Base-by-base conservation (phyloP, 2,329 filamentous ascomycete species). In the Sporothrix schenckii region DNA sequence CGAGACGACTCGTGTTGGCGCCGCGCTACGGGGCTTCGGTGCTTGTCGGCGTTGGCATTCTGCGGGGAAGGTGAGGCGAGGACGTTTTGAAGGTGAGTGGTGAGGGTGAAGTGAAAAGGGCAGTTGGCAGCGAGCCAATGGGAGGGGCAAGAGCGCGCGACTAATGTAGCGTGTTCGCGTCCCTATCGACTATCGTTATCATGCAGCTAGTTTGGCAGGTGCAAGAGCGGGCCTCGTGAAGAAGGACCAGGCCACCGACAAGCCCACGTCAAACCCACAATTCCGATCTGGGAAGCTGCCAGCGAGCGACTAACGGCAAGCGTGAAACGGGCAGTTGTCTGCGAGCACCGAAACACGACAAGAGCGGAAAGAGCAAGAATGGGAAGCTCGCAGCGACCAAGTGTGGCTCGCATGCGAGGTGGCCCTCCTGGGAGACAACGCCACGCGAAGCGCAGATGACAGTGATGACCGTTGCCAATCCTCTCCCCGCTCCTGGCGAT, bases 91-190 rank as follows among this genome's bases (percentile, higher is more conserved):
- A 10, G 16, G 30, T 7, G 3, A 19, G 14, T 41, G 19, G 54
- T 60, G 54, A 60, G 21, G 30, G 30, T 34, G 53, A 34, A 56
- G 0, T 16, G 27, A 39, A 60, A 60, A 21, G 16, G 54, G 54
- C 41, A 60, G 30, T n/a, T n/a, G 54, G 7, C 54, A n/a, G 54
- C 54, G 54, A 60, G 54, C 54, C 54, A 60, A 60, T 60, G 16
- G 30, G 2, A 3, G 19, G 10, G 1, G 19, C 19, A 21, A 27
- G 6, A 60, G 16, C 14, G 16, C 30, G 5, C 4, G 14, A n/a
- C 47, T 50, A 9, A 30, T 6, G 16, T n/a, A 56, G 53, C 27
- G 27, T 34, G 27, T 34, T 56, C 50, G 21, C 10, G 50, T 16
- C 14, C 53, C 30, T 41, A 16, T n/a, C 16, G 16, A 16, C 41